These are phyloP conservation scores for Poa annua DNA, from an alignment of 176 grass and related monocot genomes.

Conservation along the genomic window DNA sequence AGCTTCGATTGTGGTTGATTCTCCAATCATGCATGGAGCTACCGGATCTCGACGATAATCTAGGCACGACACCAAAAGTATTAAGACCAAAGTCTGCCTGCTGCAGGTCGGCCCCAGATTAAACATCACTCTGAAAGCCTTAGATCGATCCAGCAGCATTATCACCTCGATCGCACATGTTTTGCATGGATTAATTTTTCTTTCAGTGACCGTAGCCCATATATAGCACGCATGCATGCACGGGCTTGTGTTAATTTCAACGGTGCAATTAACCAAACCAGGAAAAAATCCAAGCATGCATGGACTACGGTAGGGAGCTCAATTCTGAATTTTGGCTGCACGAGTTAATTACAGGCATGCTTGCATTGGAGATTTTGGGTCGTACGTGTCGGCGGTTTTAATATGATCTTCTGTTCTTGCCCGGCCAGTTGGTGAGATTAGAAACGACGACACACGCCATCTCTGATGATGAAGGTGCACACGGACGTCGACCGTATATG, in stretches of 20 bases:
- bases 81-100: not conserved
- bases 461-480: not conserved
- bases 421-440: not conserved
- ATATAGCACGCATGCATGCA: too few species aligned
- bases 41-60: not conserved
- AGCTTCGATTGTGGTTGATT: not conserved
- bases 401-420: not conserved
- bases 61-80: not conserved
- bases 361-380: not conserved
- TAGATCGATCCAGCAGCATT: too few species aligned
- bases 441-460: not conserved
- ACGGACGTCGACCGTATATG: too few species aligned
- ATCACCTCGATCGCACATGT: too few species aligned
- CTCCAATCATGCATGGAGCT: not conserved
- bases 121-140: too few species aligned
- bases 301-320: too few species aligned
- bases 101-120: too few species aligned
- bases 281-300: not conserved
- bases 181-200: too few species aligned
- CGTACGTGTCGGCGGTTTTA: not conserved
- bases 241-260: not conserved
- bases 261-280: not conserved
- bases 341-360: not conserved
- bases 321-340: not conserved
- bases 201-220: too few species aligned